Base-by-base conservation (phyloP, 768 basidiomycete species). In the Calocera viscosa region DNA sequence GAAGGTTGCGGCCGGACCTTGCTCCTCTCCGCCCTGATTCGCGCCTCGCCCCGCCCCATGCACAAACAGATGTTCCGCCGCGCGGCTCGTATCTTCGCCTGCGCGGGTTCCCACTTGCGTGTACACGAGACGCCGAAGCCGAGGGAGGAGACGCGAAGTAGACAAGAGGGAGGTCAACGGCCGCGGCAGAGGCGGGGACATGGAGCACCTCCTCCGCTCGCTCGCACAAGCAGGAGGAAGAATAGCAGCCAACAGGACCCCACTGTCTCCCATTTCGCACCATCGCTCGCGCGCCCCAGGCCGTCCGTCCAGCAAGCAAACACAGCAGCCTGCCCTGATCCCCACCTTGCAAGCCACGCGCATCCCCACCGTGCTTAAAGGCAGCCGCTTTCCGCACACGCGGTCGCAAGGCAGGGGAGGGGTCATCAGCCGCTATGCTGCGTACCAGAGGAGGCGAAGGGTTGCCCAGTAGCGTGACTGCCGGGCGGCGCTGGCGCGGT, bases 11-110 rank as follows among this genome's bases (percentile, higher is more conserved):
- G 30, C 53, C 53, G 53, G 53, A 60, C 53, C 2, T 19, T 2
- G 11, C 10, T 19, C 30, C 53, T 28, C 8, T 19, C 30, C 30
- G 5, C 26, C 53, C 30, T 28, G 2, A 11, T 3, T 16, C 75
- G 70, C 73, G 75, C 78, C 72, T 60, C 69, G 68, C 72, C 69
- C 69, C 64, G 69, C 74, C 75, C 74, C 75, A 77, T 82, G 78
- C 82, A 79, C 82, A 74, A 76, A 72, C 75, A 73, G 75, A 74
- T 26, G 7, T 2, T 60, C 53, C 26, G 11, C 53, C 24, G 53
- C 11, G 30, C 53, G 53, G 83, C 89, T 90, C 89, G 73, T 89
- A 84, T 90, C 89, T 89, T 89, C 79, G 87, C 81, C 80, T 77
- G 78, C 64, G 72, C 72, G 77, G 78, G 76, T 73, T 73, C 73